A percentile compares a stretch with the other conserved stretches of the same genome.
phyloP scores from a whole-genome alignment of 306 rosid genomes.

The Rosa lucieae region DNA sequence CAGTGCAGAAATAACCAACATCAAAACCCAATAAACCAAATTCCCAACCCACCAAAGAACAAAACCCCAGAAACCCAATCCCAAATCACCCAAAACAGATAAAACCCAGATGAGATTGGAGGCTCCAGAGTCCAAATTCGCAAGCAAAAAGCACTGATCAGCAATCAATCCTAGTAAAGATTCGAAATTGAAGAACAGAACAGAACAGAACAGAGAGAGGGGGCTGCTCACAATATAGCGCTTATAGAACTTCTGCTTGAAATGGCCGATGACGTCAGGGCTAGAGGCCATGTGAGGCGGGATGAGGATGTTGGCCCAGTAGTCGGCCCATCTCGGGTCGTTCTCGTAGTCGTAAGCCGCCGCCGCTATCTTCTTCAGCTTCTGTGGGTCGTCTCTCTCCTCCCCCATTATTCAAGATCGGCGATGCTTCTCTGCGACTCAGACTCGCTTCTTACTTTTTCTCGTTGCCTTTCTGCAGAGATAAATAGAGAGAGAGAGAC shows the following conservation, averaged over 20 bases:
- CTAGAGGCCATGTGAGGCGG: conserved; percentile 78
- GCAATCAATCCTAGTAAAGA: no score
- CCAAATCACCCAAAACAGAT: neutral
- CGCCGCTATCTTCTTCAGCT: conserved; percentile 72
- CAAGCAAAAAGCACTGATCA: no score
- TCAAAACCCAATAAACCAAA: neutral
- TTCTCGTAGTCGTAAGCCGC: conserved; percentile 83
- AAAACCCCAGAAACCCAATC: neutral
- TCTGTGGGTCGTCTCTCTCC: conserved; percentile 72
- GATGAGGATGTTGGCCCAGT: conserved; percentile 91
- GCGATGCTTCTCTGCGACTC: neutral
- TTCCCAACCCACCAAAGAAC: neutral
- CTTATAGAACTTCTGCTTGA: conserved; percentile 91
- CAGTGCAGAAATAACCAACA: neutral
- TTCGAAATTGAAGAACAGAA: neutral
- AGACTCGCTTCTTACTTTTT: neutral
- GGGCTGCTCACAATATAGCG: conserved; percentile 56
- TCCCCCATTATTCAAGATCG: conserved; percentile 47
- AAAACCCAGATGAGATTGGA: conserved; percentile 18
- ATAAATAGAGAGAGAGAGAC: no score
- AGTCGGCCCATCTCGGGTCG: conserved; percentile 83
- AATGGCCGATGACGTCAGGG: conserved; percentile 68
- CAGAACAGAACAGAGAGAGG: neutral
- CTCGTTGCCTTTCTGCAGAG: neutral
- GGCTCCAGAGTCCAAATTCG: no score